Base-by-base conservation (phyloP, 2,329 filamentous ascomycete genomes). In the Aspergillus terreus region DNA sequence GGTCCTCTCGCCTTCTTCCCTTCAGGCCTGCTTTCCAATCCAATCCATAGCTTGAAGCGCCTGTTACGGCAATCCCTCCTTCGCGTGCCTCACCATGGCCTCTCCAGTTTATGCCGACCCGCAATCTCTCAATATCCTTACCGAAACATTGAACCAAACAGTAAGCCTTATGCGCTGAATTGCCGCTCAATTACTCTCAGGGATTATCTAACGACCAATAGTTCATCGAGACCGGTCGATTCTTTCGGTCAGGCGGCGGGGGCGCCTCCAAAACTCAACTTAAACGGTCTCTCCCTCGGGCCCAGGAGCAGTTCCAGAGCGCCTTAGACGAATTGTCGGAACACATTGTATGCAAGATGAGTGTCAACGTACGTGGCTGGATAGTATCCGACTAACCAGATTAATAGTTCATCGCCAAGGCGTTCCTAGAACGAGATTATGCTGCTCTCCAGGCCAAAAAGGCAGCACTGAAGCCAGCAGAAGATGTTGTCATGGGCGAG, bases 401-500 rank as follows among this genome's bases (percentile, higher is more conserved):
- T 47, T 19, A 42, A 23, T 52, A 74, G 72, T 73, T 73, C 44
- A 69, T 74, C 41, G 72, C 72, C 30, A 75, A 75, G 55, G 67
- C 71, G 1, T 70, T 73, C 46, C 56, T 75, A 14, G 72, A 75
- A 59, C 67, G 62, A 51, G 72, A 75, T 48, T 74, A 74, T 47
- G 67, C 73, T 42, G 63, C 61, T 15, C 57, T 72, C 38, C 63
- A 62, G 51, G 67, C 67, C 4, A 64, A 58, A 23, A 71, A 67
- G 45, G 53, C 60, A 19, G 60, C 60, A n/a, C 54, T 62, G n/a
- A 56, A 59, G 32, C 55, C 56, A 30, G 47, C 55, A 3, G 55
- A 69, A 50, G 69, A 71, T 54, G 59, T 64, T 46, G 52, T 52
- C 5, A 69, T 69, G 69, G 53, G 48, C 11, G 65, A 66, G 50